phyloP scores from a whole-genome alignment of 495 filamentous ascomycete genomes.

The Neurospora sp. region DNA sequence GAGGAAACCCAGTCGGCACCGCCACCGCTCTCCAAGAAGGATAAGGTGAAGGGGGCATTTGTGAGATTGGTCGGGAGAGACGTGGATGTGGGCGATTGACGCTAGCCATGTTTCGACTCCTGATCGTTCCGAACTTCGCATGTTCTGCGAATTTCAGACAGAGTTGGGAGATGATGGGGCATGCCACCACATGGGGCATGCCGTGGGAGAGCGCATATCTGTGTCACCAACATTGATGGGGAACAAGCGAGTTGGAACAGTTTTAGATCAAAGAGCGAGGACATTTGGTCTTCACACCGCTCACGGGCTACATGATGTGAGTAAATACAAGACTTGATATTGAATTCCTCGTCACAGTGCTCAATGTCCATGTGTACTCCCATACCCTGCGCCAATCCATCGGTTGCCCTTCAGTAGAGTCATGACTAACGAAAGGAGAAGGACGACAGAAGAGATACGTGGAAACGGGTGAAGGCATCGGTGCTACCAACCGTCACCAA shows the following conservation, averaged over 20 bases:
- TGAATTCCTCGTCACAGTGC: background rate
- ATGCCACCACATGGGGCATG: background rate
- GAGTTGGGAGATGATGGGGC: background rate
- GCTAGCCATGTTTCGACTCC: background rate
- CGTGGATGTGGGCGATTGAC: conserved; percentile 4
- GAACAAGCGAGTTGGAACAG: background rate
- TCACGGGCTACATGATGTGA: background rate
- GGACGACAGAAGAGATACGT: background rate
- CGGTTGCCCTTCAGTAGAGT: background rate
- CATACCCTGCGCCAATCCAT: background rate
- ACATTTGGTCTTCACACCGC: background rate
- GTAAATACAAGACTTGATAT: background rate
- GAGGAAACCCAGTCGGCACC: conserved; percentile 6
- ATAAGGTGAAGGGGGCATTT: conserved; percentile 18
- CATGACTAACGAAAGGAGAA: background rate
- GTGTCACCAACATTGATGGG: background rate
- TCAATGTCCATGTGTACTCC: background rate
- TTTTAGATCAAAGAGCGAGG: background rate
- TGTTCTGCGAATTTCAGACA: background rate
- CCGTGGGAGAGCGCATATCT: background rate
- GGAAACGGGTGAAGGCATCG: background rate
- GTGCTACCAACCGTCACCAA: background rate
- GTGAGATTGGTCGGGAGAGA: conserved; percentile 25
- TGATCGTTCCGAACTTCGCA: background rate
- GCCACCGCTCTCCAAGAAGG: conserved; percentile 3